Base-by-base conservation (phyloP, 1,284 basidiomycete species). In the Apiotrichum siamense region DNA sequence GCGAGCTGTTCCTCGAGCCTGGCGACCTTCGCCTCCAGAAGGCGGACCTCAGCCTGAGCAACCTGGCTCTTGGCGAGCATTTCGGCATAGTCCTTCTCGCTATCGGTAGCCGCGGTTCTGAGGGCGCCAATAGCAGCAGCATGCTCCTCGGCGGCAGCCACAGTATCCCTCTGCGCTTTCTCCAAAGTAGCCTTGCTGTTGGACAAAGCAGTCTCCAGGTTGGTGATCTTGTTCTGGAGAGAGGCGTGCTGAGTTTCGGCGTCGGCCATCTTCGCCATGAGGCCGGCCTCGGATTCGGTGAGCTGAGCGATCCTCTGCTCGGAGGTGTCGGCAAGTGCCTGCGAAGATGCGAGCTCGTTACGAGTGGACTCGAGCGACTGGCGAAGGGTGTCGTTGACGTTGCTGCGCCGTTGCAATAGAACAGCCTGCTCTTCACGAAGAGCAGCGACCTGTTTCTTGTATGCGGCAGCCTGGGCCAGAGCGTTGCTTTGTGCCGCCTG, bases 21-120 rank as follows among this genome's bases (percentile, higher is more conserved):
- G 24, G 17, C 20, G 20, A 43, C 88, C 79, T 97, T 97, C 72
- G 96, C 92, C 74, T 97, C 92, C 47, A 97, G 81, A 13, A 96
- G 91, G 10, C 92, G 96, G 71, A 26, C 32, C 11, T 32, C 12
- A 7, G 17, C 7, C 23, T 33, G 17, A 18, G 43, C 20, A 7
- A 32, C 7, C 17, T 44, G n/a, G 3, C 17, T 20, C 20, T 12
- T 15, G 5, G 20, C 9, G 15, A 31, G 18, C 3, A 31, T 13
- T 3, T 43, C 41, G 4, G 27, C 18, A 21, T 43, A 32, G 9
- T 29, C 41, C 41, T 43, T 43, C 17, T 43, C 27, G 3, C 41
- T 20, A 13, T 43, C 27, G 27, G 18, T 26, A 7, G 27, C 41
- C 2, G 41, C n/a, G 13, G 32, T 10, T 21, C 45, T 39, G 20